These are phyloP conservation scores for Eucalyptus polybractea DNA, from an alignment of 345 rosid genomes.

Conservation along the genomic window DNA sequence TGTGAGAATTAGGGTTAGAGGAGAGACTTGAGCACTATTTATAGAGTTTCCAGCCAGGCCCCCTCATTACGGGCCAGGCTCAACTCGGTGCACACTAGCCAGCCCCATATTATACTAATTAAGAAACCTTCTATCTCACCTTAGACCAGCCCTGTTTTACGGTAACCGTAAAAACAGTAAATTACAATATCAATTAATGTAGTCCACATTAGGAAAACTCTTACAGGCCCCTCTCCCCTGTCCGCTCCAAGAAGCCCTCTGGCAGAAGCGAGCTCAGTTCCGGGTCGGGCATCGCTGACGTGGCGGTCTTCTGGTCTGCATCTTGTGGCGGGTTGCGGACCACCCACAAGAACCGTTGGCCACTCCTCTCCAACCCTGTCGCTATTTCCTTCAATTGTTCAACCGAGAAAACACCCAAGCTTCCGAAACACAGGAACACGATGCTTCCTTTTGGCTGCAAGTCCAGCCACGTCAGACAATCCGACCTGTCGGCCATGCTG, in stretches of 20 bases:
- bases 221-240: constrained; percentile 20
- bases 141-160: too few species aligned
- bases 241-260: constrained; percentile 19
- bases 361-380: constrained; percentile 24
- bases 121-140: too few species aligned
- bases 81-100: too few species aligned
- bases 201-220: too few species aligned
- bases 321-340: constrained; percentile 15
- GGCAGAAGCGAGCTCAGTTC: constrained; percentile 10
- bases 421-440: constrained; percentile 30
- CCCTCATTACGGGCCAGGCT: too few species aligned
- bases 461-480: constrained; percentile 23
- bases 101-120: too few species aligned
- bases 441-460: constrained; percentile 21
- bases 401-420: constrained; percentile 17
- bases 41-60: too few species aligned
- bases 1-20: too few species aligned
- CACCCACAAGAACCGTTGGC: constrained; percentile 36
- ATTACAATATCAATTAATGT: too few species aligned
- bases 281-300: neutral
- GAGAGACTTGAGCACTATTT: too few species aligned
- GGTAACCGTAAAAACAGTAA: too few species aligned
- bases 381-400: constrained; percentile 33
- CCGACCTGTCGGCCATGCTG: neutral
- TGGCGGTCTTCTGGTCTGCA: neutral